Conservation (phyloP, 2,329 filamentous ascomycete species). For the Trichoderma atroviride region DNA sequence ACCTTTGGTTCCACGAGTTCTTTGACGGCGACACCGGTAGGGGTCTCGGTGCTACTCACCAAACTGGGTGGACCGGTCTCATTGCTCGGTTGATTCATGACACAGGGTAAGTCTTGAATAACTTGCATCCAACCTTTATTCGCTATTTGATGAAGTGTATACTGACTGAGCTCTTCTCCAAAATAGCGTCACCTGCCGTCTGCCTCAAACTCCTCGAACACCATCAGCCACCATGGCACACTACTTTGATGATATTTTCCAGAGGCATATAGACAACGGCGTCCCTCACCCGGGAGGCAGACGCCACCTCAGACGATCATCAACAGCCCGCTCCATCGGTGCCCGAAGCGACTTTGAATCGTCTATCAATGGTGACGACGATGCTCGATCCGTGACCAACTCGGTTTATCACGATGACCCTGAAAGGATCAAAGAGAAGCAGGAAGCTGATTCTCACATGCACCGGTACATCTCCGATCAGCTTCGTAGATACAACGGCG, state of each 20-base stretch:
- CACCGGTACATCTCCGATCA: constrained; percentile 82
- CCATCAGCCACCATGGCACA: constrained; percentile 82
- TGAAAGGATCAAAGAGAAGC: constrained; percentile 52
- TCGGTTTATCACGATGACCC: constrained; percentile 42
- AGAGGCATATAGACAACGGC: constrained; percentile 44
- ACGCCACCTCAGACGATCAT: constrained; percentile 71
- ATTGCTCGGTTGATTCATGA: constrained; percentile 98
- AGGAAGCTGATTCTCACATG: constrained; percentile 69
- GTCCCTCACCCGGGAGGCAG: constrained; percentile 44
- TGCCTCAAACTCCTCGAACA: constrained; percentile 90
- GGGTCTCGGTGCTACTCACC: constrained; percentile 88
- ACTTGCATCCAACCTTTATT: not conserved
- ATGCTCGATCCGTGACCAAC: constrained; percentile 39
- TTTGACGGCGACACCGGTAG: constrained; percentile 92
- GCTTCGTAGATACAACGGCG: constrained; percentile 65
- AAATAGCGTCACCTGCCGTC: constrained; percentile 76
- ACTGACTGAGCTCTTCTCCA: constrained; percentile 43
- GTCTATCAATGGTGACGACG: constrained; percentile 51
- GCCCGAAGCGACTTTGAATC: constrained; percentile 76
- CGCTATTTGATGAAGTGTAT: not conserved
- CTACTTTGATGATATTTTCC: constrained; percentile 92
- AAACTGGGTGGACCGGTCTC: constrained; percentile 94
- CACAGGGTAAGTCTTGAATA: constrained; percentile 70
- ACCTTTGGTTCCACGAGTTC: constrained; percentile 94
- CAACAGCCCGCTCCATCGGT: constrained; percentile 81